Evolutionary conservation across 495 filamentous ascomycete genomes (phyloP).

Genomic region (Neurospora sp.): DNA sequence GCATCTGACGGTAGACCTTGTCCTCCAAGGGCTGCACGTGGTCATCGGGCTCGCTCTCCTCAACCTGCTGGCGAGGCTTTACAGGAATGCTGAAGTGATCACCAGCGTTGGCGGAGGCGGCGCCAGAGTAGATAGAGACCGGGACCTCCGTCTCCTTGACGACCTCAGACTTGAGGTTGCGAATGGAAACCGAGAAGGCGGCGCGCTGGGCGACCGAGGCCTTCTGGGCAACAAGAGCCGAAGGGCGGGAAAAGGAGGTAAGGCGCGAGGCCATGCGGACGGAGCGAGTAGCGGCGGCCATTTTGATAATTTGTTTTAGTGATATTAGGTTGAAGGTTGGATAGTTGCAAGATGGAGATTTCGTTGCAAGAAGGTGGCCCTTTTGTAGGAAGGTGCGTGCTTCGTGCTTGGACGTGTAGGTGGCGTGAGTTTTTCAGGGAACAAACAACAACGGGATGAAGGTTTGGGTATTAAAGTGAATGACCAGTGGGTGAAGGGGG

Average conservation of each 20-base stretch:
- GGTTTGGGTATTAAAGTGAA: neutral
- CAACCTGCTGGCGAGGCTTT: conserved; percentile 29
- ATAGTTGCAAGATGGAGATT: neutral
- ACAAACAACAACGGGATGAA: neutral
- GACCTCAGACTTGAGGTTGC: conserved; percentile 32
- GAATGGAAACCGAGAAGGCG: conserved; percentile 27
- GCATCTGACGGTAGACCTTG: conserved; percentile 36
- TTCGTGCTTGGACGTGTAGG: neutral
- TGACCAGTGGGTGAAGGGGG: neutral
- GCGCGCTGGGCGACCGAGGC: conserved; percentile 19
- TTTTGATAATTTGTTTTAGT: conserved; percentile 18
- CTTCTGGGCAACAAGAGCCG: conserved; percentile 5
- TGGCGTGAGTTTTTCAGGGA: neutral
- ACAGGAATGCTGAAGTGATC: conserved; percentile 71
- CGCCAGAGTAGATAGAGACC: conserved; percentile 35
- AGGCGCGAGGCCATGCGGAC: conserved; percentile 24
- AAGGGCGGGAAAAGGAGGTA: conserved; percentile 24
- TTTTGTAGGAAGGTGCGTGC: neutral
- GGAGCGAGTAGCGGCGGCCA: conserved; percentile 30
- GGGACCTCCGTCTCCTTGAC: conserved; percentile 41
- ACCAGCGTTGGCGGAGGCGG: conserved; percentile 34
- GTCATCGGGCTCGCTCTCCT: conserved; percentile 21
- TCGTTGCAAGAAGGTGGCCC: neutral
- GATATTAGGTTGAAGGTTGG: neutral
- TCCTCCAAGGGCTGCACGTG: conserved; percentile 32